These are phyloP conservation scores for Candida vaughaniae DNA, from an alignment of 805 yeast species.

Conservation along the genomic window DNA sequence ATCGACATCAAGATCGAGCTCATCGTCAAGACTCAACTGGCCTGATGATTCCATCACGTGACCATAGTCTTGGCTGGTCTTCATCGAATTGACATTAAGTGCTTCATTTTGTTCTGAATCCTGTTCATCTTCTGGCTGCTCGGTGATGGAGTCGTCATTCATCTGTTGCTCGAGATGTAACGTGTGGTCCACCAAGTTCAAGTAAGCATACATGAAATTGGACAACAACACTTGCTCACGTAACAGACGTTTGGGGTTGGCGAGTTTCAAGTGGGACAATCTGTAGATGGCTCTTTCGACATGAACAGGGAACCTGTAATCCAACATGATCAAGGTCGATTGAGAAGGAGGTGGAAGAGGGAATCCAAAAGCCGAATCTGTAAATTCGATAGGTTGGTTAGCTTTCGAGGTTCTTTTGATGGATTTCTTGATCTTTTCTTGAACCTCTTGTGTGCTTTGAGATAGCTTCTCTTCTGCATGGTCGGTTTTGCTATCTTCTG, in stretches of 20 bases:
- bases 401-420: slow-evolving; percentile 42
- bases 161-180: slow-evolving; percentile 66
- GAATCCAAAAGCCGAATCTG: slow-evolving; percentile 85
- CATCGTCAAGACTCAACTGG: slow-evolving; percentile 4
- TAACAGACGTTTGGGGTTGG: slow-evolving; percentile 88
- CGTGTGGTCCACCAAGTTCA: slow-evolving; percentile 92
- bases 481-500: slow-evolving; percentile 9
- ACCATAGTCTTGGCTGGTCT: too few species aligned
- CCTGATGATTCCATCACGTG: too few species aligned
- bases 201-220: slow-evolving; percentile 96
- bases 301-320: slow-evolving; percentile 86
- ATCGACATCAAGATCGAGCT: slow-evolving; percentile 5
- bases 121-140: neutral
- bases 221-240: slow-evolving; percentile 90
- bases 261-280: slow-evolving; percentile 86
- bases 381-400: slow-evolving; percentile 46
- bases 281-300: slow-evolving; percentile 95
- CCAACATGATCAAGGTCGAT: slow-evolving; percentile 77
- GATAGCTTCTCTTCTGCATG: slow-evolving; percentile 20
- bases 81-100: too few species aligned
- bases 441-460: slow-evolving; percentile 39
- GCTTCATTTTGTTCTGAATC: neutral
- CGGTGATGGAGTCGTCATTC: slow-evolving; percentile 13
- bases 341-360: slow-evolving; percentile 79
- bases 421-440: slow-evolving; percentile 42